These are phyloP conservation scores for Mixia osmundae DNA, from an alignment of 1,284 basidiomycete species.

Conservation along the genomic window DNA sequence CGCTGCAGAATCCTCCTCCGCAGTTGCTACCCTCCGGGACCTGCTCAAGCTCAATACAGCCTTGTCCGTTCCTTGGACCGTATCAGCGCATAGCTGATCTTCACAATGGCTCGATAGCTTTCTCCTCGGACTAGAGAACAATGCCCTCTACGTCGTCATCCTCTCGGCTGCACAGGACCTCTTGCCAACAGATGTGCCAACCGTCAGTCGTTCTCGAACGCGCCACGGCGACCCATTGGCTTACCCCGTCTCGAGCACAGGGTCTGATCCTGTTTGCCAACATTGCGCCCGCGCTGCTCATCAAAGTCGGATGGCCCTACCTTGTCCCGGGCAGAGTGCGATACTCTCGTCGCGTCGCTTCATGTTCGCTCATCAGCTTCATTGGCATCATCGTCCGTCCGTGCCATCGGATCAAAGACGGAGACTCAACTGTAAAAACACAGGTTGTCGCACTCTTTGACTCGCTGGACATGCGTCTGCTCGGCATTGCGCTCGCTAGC, in stretches of 20 bases:
- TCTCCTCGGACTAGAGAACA: too few species aligned
- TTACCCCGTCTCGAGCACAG: background rate
- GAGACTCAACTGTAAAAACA: too few species aligned
- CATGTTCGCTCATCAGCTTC: constrained; percentile 42
- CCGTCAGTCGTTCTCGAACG: constrained; percentile 59
- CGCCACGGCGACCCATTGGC: background rate
- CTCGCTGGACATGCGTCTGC: constrained; percentile 40
- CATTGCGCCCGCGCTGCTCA: constrained; percentile 26
- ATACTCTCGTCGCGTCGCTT: constrained; percentile 46
- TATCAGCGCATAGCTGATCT: too few species aligned
- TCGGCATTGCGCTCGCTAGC: constrained; percentile 72
- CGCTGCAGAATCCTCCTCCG: too few species aligned
- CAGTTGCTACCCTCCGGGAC: too few species aligned
- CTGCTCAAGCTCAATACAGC: too few species aligned
- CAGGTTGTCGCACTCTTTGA: constrained; percentile 62
- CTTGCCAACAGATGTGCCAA: constrained; percentile 35
- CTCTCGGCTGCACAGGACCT: constrained; percentile 85
- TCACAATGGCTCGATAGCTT: too few species aligned
- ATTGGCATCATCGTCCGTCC: constrained; percentile 47
- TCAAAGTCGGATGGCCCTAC: constrained; percentile 87
- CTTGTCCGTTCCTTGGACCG: too few species aligned
- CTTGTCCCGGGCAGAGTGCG: constrained; percentile 41
- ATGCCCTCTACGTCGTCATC: constrained; percentile 64
- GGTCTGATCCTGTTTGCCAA: constrained; percentile 19
- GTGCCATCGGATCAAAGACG: too few species aligned